A percentile compares a stretch with the other conserved stretches of the same genome.
phyloP scores from a whole-genome alignment of 306 rosid species.

The Begonia peltatifolia region DNA sequence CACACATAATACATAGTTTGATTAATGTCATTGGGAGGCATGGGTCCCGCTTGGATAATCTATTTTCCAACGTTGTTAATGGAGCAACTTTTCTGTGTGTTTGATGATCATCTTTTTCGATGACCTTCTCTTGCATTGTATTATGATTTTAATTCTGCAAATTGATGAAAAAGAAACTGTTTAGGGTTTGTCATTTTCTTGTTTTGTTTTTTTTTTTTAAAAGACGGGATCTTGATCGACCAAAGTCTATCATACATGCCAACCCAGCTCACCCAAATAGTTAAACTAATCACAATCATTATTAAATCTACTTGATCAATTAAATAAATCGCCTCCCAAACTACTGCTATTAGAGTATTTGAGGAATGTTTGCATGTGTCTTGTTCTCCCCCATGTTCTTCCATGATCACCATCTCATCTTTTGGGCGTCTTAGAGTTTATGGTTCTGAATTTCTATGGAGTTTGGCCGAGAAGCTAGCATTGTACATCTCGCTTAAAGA shows the following conservation, averaged over 20 bases:
- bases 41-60: background rate
- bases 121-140: slow-evolving; percentile 18
- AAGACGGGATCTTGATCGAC: slow-evolving; percentile 45
- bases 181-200: slow-evolving; percentile 52
- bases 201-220: slow-evolving; percentile 53
- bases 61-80: background rate
- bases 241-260: slow-evolving; percentile 34
- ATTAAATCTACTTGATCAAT: no score
- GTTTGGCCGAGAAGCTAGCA: no score
- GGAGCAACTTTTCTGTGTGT: background rate
- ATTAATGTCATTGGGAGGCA: no score
- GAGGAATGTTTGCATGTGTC: no score
- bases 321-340: no score
- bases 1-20: background rate
- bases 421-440: no score
- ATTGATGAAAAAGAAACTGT: background rate
- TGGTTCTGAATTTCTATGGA: no score
- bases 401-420: no score
- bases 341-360: no score
- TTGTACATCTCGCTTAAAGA: no score
- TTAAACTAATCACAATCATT: slow-evolving; percentile 11
- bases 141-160: background rate
- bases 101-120: background rate
- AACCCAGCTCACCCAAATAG: slow-evolving; percentile 46
- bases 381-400: no score